These are phyloP conservation scores for Mycosphaerella sp. DNA, from an alignment of 2,329 filamentous ascomycete species.

Conservation along the genomic window DNA sequence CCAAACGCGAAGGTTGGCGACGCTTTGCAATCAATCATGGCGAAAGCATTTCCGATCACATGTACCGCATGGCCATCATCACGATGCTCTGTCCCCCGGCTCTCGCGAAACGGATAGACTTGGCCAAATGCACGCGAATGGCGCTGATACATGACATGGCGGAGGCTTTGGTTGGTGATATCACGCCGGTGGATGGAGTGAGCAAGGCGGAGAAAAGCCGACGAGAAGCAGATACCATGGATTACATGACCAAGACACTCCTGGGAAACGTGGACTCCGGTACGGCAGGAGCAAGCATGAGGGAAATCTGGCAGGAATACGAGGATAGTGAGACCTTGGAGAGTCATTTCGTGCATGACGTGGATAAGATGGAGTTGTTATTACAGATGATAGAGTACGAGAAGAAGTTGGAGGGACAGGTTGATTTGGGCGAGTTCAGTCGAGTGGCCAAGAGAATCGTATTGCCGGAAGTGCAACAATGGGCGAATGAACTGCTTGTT, in stretches of 20 bases:
- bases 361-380: conserved; percentile 94
- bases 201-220: conserved; percentile 81
- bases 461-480: conserved; percentile 70
- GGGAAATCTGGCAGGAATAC: conserved; percentile 87
- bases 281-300: conserved; percentile 61
- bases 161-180: conserved; percentile 88
- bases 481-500: conserved; percentile 67
- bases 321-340: conserved; percentile 81
- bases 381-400: conserved; percentile 98
- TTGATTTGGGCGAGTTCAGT: conserved; percentile 81
- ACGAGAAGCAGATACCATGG: conserved; percentile 83
- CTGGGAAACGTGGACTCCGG: conserved; percentile 72
- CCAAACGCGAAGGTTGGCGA: conserved; percentile 91
- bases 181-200: conserved; percentile 85
- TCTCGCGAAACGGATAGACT: conserved; percentile 64
- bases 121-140: conserved; percentile 86
- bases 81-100: conserved; percentile 81
- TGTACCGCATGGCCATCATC: conserved; percentile 99
- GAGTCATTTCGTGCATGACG: conserved; percentile 85
- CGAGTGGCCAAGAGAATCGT: conserved; percentile 68
- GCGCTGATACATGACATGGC: conserved; percentile 97
- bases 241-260: conserved; percentile 70
- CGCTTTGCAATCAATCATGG: conserved; percentile 70
- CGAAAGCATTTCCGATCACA: conserved; percentile 91
- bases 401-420: conserved; percentile 55